Evolutionary conservation across 208 protist species (phyloP), one percentile per base, ranked within the genome.

Genomic region (Leptomonas pyrrhocoris): DNA sequence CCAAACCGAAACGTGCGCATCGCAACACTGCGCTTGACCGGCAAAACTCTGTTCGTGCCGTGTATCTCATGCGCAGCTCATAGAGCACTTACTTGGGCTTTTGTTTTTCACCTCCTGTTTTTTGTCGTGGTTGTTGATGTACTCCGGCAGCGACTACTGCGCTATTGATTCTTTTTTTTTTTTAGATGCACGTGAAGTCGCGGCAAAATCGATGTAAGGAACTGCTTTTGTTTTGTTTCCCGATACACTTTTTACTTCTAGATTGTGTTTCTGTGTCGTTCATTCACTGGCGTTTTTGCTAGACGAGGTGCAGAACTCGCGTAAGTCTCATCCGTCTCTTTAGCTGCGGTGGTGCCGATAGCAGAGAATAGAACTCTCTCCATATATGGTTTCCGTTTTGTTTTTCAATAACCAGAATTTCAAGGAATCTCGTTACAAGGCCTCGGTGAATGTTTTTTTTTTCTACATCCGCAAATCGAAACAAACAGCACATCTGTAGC

Each of bases 171-270:
- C 9, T 38, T 38, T 3, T 38, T 38, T 38, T 38, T 9, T 38
- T 38, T 38, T 38, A 9, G 9, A 38, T 3, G 7, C 34, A 9
- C 9, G 34, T 38, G 7, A 9, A 38, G 9, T 9, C 3, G 34
- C 34, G 34, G 34, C 34, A 12, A 6, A 48, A 48, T n/a, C 2
- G 18, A 19, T 12, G 43, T 12, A 18, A n/a, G 43, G 16, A 48
- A 2, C 43, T 48, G 43, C 43, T 48, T 3, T 71, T 78, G 74
- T 75, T 74, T 73, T 51, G 64, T 11, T 58, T 77, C 28, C 34
- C 27, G 42, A 45, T 30, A 12, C 25, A n/a, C 27, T n/a, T 49
- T 69, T 38, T 5, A 15, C 13, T 65, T n/a, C n/a, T n/a, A n/a
- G n/a, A n/a, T n/a, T n/a, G n/a, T n/a, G n/a, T 46, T 51, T 3